phyloP scores from a whole-genome alignment of 495 filamentous ascomycete species.

The Daldinia decipiens region DNA sequence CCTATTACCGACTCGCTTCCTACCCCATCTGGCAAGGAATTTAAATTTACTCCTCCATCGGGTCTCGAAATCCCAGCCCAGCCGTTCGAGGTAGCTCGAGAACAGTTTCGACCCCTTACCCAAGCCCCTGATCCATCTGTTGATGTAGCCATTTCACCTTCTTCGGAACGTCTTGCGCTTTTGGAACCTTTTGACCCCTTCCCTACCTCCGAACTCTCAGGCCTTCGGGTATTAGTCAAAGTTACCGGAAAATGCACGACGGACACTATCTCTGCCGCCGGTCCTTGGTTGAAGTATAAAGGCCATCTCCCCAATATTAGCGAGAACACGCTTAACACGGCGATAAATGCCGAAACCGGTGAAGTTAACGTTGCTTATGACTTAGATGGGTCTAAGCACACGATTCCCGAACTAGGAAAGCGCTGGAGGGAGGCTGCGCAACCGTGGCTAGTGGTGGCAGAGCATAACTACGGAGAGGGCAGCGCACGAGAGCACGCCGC shows the following conservation, averaged over 20 bases:
- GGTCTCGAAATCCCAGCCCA: constrained; percentile 79
- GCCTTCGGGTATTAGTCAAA: constrained; percentile 87
- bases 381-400: constrained; percentile 69
- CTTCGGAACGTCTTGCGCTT: constrained; percentile 85
- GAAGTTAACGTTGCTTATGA: constrained; percentile 94
- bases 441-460: constrained; percentile 92
- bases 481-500: constrained; percentile 95
- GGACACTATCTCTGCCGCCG: constrained; percentile 96
- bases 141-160: constrained; percentile 79
- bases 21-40: constrained; percentile 81
- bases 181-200: constrained; percentile 93
- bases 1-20: constrained; percentile 86
- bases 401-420: constrained; percentile 85
- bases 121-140: constrained; percentile 72
- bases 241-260: constrained; percentile 98
- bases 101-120: constrained; percentile 75
- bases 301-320: constrained; percentile 97
- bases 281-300: constrained; percentile 99
- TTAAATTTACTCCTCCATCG: constrained; percentile 84
- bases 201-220: constrained; percentile 75
- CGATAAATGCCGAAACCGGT: constrained; percentile 88
- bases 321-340: constrained; percentile 94
- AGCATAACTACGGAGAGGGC: constrained; percentile 98
- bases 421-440: constrained; percentile 78
- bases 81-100: constrained; percentile 84